phyloP scores from a whole-genome alignment of 2,329 filamentous ascomycete genomes.

The Colletotrichum tamarilloi region DNA sequence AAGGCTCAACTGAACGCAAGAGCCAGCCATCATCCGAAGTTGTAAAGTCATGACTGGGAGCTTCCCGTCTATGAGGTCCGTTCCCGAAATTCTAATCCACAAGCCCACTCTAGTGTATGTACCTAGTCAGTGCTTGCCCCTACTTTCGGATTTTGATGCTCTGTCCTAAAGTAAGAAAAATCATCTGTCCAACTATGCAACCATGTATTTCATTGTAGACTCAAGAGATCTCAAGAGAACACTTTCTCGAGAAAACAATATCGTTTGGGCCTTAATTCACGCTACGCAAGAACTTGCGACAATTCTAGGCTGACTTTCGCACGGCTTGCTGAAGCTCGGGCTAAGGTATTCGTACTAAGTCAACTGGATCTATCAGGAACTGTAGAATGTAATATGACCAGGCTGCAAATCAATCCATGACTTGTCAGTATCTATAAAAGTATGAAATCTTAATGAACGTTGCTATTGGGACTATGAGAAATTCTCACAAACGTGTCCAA shows the following conservation, averaged over 20 bases:
- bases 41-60: not conserved
- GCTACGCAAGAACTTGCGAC: too few species aligned
- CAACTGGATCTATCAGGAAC: not conserved
- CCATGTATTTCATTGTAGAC: not conserved
- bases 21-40: slow-evolving; percentile 32
- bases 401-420: not conserved
- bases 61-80: slow-evolving; percentile 14
- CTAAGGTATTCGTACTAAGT: not conserved
- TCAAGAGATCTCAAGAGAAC: too few species aligned
- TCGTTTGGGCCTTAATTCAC: too few species aligned
- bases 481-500: too few species aligned
- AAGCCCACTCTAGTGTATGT: not conserved
- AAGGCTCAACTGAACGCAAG: not conserved
- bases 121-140: not conserved
- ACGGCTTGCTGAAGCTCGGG: slow-evolving; percentile 51
- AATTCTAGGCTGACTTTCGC: slow-evolving; percentile 74
- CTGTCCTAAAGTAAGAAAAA: not conserved
- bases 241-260: too few species aligned
- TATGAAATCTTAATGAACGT: too few species aligned
- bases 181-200: not conserved
- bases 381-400: not conserved
- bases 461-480: too few species aligned
- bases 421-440: too few species aligned
- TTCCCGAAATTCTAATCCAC: slow-evolving; percentile 29
- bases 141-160: not conserved